Evolutionary conservation across 352 stramenopile species (phyloP), one percentile per base, ranked within the genome.

Genomic region (Globisporangium rhizosaccharum): DNA sequence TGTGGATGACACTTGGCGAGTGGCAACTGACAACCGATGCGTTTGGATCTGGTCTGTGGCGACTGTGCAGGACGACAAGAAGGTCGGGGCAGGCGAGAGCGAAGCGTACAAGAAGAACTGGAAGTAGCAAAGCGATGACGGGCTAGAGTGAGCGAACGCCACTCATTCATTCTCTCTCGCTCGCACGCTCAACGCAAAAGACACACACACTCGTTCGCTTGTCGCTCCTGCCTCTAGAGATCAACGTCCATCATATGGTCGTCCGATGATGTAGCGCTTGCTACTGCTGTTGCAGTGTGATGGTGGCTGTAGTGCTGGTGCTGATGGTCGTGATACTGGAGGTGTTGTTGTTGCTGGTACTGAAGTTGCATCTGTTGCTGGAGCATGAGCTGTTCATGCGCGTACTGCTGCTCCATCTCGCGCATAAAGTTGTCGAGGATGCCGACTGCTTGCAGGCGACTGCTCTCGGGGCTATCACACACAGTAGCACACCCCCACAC

Each of bases 91-190:
- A 33, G 57, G 73, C 2, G 79, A 90, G 41, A 88, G 78, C 48
- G 79, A 90, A 44, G 62, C 72, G 65, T 90, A 93, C 79, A 93
- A 93, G 66, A 74, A 76, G 66, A 68, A 65, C 51, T 92, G 82
- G 84, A 90, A 88, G 76, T 90, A 87, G 17, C 14, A 18, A 20
- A 10, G 41, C 41, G 14, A 45, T 45, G 28, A 6, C 28, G 28
- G 28, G 28, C 28, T 3, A 7, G 28, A 84, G 54, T 72, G 37
- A 59, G 17, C 17, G 28, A 44, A 18, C 15, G 25, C 15, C 14
- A 33, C 20, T 20, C 46, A 14, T 11, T 4, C 47, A 20, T 28
- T 15, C 46, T 3, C 46, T 51, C 23, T 33, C 20, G 17, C 41
- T 45, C 41, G 41, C 41, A 49, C 46, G 17, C 23, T 51, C 25